Evolutionary conservation across 2,329 filamentous ascomycete species (phyloP), one percentile per base, ranked within the genome.

Genomic region (Alternaria postmessia): DNA sequence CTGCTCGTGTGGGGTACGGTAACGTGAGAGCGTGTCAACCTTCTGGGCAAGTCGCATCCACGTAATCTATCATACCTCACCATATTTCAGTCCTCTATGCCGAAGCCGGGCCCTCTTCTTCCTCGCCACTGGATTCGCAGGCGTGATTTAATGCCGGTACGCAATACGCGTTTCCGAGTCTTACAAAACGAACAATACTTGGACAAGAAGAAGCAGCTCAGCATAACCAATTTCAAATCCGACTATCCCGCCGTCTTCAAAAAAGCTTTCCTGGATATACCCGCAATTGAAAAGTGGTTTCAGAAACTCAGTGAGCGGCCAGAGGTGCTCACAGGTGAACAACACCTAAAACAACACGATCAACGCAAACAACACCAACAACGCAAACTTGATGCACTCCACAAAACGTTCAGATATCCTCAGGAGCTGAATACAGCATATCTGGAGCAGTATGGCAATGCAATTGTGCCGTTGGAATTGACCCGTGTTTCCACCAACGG

Each of bases 401-500:
- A 24, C 8, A 8, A 43, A 22, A 26, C 39, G 20, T 44, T 22
- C 14, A 22, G 54, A 30, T 61, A 57, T 18, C 58, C 53, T n/a
- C 51, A 66, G 38, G 57, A 66, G 28, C 64, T 75, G n/a, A 68
- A 75, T 14, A n/a, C 36, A 3, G 51, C 54, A 1, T 75, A 76
- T 52, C 56, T 79, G 5, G 59, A 63, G 8, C 77, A 80, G 52
- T 85, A 82, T 67, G 81, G 77, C 38, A 75, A 82, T 26, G 81
- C 82, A 1, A 74, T 84, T 4, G 83, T 90, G 3, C 87, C 88
- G 1, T 79, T 91, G 6, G 89, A 91, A 70, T 79, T 89, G 44
- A 87, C 83, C 24, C 72, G 73, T 16, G 61, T 64, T n/a, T 24
- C 47, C 16, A 12, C 41, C 22, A 39, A 57, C 8, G 26, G 54